Evolutionary conservation across 2,329 filamentous ascomycete genomes (phyloP).

Genomic region (Dissoconium aciculare): DNA sequence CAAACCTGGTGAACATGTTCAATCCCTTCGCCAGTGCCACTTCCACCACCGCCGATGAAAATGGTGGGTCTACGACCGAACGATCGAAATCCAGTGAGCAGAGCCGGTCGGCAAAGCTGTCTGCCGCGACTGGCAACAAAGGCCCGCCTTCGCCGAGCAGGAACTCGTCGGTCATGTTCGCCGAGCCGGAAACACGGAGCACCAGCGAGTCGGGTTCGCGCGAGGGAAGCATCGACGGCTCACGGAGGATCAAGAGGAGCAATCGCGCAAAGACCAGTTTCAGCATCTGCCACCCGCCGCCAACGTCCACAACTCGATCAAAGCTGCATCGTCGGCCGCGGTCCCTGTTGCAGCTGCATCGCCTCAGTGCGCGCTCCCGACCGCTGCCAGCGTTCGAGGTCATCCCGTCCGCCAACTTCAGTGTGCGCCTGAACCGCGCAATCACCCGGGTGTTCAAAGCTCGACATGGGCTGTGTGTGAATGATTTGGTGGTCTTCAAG

Average conservation of each 20-base stretch:
- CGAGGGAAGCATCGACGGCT: slow-evolving; percentile 20
- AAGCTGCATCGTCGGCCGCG: slow-evolving; percentile 54
- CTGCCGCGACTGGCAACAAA: not conserved
- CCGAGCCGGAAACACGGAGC: slow-evolving; percentile 19
- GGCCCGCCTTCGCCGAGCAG: slow-evolving; percentile 16
- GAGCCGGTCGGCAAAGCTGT: not conserved
- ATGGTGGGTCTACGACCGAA: slow-evolving; percentile 1
- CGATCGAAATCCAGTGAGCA: not conserved
- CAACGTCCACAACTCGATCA: slow-evolving; percentile 37
- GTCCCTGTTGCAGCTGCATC: slow-evolving; percentile 57
- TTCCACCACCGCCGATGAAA: slow-evolving; percentile 2
- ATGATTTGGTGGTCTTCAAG: slow-evolving; percentile 56
- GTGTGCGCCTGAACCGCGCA: slow-evolving; percentile 43
- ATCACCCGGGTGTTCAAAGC: slow-evolving; percentile 50
- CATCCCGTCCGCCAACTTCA: slow-evolving; percentile 44
- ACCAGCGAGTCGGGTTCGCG: slow-evolving; percentile 18
- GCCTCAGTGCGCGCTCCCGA: slow-evolving; percentile 44
- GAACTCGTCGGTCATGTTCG: slow-evolving; percentile 21
- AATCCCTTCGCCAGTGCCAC: slow-evolving; percentile 17
- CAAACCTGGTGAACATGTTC: slow-evolving; percentile 16
- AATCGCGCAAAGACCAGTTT: slow-evolving; percentile 45
- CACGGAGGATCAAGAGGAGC: slow-evolving; percentile 15
- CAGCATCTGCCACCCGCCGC: slow-evolving; percentile 53
- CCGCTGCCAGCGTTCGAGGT: slow-evolving; percentile 57
- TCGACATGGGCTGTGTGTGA: slow-evolving; percentile 48